phyloP scores from a whole-genome alignment of 2,329 filamentous ascomycete genomes.

The Penicillium sp. region DNA sequence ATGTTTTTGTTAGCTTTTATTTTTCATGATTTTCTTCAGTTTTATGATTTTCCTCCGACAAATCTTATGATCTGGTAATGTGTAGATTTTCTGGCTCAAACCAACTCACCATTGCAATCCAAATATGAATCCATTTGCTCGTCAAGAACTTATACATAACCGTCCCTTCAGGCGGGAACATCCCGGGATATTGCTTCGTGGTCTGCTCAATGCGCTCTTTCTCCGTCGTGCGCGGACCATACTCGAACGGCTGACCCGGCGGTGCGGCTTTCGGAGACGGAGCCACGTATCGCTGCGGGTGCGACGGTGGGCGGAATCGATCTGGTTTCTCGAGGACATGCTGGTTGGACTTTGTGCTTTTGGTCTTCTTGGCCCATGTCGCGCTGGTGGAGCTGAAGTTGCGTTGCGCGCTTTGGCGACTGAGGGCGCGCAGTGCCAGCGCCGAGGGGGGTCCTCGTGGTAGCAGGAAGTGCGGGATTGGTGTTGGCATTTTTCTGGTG shows the following conservation, averaged over 20 bases:
- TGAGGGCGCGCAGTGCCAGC: slow-evolving; percentile 29
- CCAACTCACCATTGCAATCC: slow-evolving; percentile 71
- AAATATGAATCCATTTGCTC: slow-evolving; percentile 70
- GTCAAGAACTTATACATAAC: slow-evolving; percentile 83
- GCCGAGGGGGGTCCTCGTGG: slow-evolving; percentile 50
- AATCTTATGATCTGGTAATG: too few species aligned
- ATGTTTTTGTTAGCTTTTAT: not conserved
- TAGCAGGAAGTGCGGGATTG: slow-evolving; percentile 65
- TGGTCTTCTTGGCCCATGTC: slow-evolving; percentile 8
- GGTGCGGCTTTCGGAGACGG: slow-evolving; percentile 15
- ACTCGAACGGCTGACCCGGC: slow-evolving; percentile 56
- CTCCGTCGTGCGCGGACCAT: slow-evolving; percentile 71
- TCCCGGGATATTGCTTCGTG: slow-evolving; percentile 74
- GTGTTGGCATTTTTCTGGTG: slow-evolving; percentile 16
- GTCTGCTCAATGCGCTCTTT: slow-evolving; percentile 55
- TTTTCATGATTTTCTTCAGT: too few species aligned
- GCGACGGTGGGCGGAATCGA: slow-evolving; percentile 88
- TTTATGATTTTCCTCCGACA: too few species aligned
- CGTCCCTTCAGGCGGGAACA: slow-evolving; percentile 79
- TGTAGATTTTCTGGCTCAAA: not conserved
- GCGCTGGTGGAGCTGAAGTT: slow-evolving; percentile 25
- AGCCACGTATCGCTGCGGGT: slow-evolving; percentile 62
- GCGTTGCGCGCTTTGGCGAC: slow-evolving; percentile 20
- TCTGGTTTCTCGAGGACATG: slow-evolving; percentile 79
- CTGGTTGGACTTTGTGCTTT: slow-evolving; percentile 48